phyloP scores from a whole-genome alignment of 2,329 filamentous ascomycete genomes.

The Aspergillus fructus region DNA sequence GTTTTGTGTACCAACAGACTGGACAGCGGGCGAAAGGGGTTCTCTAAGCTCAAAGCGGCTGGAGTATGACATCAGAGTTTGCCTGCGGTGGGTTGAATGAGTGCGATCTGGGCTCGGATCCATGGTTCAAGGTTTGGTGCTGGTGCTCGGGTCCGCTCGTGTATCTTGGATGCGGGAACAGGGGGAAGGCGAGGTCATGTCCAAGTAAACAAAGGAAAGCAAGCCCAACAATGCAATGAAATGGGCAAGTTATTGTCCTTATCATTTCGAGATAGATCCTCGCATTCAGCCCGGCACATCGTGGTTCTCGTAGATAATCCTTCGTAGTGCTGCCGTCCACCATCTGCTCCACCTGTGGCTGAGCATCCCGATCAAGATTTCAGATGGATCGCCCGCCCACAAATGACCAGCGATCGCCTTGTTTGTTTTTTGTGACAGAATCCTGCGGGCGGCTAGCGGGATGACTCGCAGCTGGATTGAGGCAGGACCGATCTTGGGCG shows the following conservation, averaged over 20 bases:
- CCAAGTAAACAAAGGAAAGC: not conserved
- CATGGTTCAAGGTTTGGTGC: constrained; percentile 1
- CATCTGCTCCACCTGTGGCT: not conserved
- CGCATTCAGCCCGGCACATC: no score
- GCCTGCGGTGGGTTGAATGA: not conserved
- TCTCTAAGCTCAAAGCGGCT: constrained; percentile 8
- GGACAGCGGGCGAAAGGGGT: constrained; percentile 31
- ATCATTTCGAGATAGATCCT: no score
- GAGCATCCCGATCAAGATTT: not conserved
- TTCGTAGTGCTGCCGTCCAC: not conserved
- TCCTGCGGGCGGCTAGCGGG: not conserved
- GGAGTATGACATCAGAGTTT: constrained; percentile 7
- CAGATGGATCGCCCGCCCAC: not conserved
- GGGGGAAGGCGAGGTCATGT: no score
- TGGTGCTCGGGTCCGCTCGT: not conserved
- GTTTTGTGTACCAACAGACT: constrained; percentile 20
- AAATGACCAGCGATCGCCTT: not conserved
- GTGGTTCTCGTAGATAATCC: not conserved
- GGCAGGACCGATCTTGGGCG: not conserved
- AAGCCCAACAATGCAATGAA: not conserved
- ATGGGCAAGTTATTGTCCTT: no score
- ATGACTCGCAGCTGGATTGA: constrained; percentile 12
- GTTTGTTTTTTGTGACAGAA: not conserved
- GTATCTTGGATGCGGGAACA: not conserved
- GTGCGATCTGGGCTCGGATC: not conserved